These are phyloP conservation scores for Dendrobium huoshanense DNA, from an alignment of 106 monocot species.

Conservation along the genomic window DNA sequence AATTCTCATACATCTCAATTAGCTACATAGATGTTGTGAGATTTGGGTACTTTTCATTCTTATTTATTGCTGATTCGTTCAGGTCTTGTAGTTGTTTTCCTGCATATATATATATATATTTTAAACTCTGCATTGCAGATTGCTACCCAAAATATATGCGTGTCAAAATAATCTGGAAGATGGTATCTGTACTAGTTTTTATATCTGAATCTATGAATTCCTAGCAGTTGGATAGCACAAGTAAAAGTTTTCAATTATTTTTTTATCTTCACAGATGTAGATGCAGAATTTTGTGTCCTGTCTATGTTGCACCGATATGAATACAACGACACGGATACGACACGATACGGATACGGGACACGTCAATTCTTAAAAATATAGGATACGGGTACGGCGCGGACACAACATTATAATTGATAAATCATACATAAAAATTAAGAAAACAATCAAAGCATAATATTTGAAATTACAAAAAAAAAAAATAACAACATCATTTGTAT, in stretches of 20 bases:
- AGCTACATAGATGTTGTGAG: background rate
- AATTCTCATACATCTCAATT: background rate
- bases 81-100: background rate
- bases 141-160: background rate
- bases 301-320: no score
- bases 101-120: background rate
- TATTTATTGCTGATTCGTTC: background rate
- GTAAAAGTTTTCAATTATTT: background rate
- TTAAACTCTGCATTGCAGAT: background rate
- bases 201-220: background rate
- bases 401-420: no score
- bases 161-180: background rate
- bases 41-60: background rate
- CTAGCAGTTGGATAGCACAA: background rate
- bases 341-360: no score
- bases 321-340: no score
- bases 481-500: no score
- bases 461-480: no score
- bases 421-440: no score
- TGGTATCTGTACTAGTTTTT: background rate
- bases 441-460: no score
- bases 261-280: background rate
- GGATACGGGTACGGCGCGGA: no score
- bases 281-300: background rate
- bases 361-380: no score